Evolutionary conservation across 805 yeast genomes (phyloP), one percentile per base, ranked within the genome.

Genomic region (Yamadazyma takamatsuzukensis): DNA sequence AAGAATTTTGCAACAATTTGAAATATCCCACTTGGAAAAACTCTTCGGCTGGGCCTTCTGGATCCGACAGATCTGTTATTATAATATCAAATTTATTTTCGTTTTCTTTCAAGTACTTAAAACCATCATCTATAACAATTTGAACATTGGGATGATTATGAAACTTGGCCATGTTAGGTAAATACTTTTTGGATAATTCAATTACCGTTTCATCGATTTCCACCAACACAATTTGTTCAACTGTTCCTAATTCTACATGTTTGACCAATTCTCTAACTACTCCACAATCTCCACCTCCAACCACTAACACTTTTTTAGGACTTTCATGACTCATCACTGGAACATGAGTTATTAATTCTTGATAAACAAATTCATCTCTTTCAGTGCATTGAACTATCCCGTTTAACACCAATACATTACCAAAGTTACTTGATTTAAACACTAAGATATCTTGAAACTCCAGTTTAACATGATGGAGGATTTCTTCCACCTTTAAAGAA

Each of bases 261-360:
- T 88, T 89, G 28, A 86, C 76, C 12, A 85, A 80, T 56, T 88
- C 97, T 49, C 97, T 73, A 22, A 89, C 63, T 14, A 88, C 96
- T 40, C 97, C 97, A 43, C 97, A 95, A 56, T 88, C 97, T 26
- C 97, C 97, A 16, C 97, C 97, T 17, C 97, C 97, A 48, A 88
- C 84, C 18, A 88, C 93, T 32, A 88, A 71, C 7, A 87, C 94
- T 34, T 70, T 73, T 46, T 74, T 74, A 2, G 97, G 96, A 25
- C 68, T 50, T 3, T 76, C 75, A 60, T 88, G 97, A 8, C 85
- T 63, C 74, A 80, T 78, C 36, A 89, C 51, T 4, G 96, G 89
- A 18, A 86, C 59, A 56, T 89, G 95, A 2, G 94, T 65, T 41
- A 88, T 89, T 79, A 86, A 77, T 55, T 88, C 97, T 61, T 88